Conservation (phyloP, 2,329 filamentous ascomycete genomes). For the Thielaviopsis populi region DNA sequence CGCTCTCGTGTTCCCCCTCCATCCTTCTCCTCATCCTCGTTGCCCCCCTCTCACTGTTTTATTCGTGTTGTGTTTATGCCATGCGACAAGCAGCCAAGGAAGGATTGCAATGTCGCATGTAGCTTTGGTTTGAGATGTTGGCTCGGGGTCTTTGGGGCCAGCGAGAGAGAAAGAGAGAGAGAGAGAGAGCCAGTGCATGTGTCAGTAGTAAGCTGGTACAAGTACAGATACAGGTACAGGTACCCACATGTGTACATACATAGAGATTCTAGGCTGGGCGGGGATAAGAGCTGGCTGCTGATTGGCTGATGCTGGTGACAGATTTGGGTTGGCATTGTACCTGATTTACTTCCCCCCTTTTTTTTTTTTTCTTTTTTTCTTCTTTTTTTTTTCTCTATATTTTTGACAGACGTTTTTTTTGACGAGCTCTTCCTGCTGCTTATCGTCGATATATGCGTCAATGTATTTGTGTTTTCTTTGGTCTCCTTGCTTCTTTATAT, state of each 20-base stretch:
- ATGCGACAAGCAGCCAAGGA: constrained; percentile 1
- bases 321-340: background rate
- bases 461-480: background rate
- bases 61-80: constrained; percentile 1
- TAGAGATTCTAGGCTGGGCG: background rate
- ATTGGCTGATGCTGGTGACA: background rate
- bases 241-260: no score
- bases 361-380: background rate
- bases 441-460: background rate
- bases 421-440: no score
- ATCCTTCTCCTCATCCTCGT: no score
- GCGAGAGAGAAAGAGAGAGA: background rate
- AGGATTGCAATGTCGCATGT: constrained; percentile 1
- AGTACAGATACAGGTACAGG: no score
- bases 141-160: background rate
- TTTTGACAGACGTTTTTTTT: background rate
- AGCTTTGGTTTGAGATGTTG: background rate
- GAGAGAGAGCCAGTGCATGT: no score
- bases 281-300: background rate
- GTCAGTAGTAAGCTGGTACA: no score
- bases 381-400: background rate
- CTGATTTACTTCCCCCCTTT: background rate
- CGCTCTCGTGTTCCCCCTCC: background rate
- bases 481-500: background rate
- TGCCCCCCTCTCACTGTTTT: background rate